Conservation (phyloP, 768 basidiomycete genomes). For the Guyanaporus albipodus region DNA sequence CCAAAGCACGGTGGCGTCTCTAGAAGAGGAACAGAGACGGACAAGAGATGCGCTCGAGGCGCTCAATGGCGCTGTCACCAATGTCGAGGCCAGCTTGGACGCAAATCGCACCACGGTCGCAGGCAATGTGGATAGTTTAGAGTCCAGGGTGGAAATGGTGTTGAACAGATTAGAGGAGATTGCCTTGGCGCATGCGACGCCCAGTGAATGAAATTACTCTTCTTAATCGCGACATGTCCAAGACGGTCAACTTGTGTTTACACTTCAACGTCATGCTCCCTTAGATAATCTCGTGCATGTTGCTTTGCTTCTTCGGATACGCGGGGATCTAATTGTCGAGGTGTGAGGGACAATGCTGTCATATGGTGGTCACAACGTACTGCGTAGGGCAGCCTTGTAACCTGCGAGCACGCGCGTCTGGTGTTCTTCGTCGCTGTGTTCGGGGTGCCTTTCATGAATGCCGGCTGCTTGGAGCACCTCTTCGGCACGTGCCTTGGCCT, state of each 20-base stretch:
- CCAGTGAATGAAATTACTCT: background rate
- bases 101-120: slow-evolving; percentile 69
- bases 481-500: slow-evolving; percentile 51
- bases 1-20: slow-evolving; percentile 53
- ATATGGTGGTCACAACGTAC: slow-evolving; percentile 27
- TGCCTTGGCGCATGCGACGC: slow-evolving; percentile 7
- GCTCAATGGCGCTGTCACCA: slow-evolving; percentile 60
- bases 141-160: slow-evolving; percentile 50
- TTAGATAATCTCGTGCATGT: slow-evolving; percentile 42
- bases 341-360: background rate
- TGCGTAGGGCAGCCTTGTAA: slow-evolving; percentile 52
- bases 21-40: slow-evolving; percentile 73
- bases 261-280: slow-evolving; percentile 24
- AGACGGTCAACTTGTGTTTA: background rate
- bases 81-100: slow-evolving; percentile 72
- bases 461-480: slow-evolving; percentile 50
- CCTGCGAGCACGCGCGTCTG: slow-evolving; percentile 47
- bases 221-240: no score
- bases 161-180: slow-evolving; percentile 41
- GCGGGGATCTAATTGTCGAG: slow-evolving; percentile 37
- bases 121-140: slow-evolving; percentile 70
- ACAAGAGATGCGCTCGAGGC: slow-evolving; percentile 62
- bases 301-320: slow-evolving; percentile 47
- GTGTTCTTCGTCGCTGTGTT: slow-evolving; percentile 37
- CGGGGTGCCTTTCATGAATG: slow-evolving; percentile 30